phyloP scores from a whole-genome alignment of 805 yeast species.

The Ogataea paradorogensis region DNA sequence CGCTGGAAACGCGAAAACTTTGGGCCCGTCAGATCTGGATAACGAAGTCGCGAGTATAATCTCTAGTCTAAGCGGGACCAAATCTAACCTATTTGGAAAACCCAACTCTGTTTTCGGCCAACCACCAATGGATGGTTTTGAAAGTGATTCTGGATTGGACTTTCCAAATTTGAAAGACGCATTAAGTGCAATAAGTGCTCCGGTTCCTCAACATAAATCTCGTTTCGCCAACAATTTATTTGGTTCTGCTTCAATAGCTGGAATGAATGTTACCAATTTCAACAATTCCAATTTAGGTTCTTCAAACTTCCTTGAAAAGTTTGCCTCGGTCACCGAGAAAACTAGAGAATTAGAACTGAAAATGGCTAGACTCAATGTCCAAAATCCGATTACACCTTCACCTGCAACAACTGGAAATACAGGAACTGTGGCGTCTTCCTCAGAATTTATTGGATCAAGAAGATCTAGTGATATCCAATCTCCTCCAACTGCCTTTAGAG shows the following conservation, averaged over 20 bases:
- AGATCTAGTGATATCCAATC: constrained; percentile 48
- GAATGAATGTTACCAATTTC: constrained; percentile 36
- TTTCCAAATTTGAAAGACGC: constrained; percentile 29
- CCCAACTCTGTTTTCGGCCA: constrained; percentile 24
- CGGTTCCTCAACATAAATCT: constrained; percentile 30
- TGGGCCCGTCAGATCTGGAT: constrained; percentile 19
- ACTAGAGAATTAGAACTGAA: constrained; percentile 62
- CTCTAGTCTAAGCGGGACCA: constrained; percentile 30
- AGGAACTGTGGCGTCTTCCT: constrained; percentile 15
- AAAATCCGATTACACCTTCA: background rate
- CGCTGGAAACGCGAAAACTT: constrained; percentile 21
- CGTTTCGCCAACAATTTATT: constrained; percentile 40
- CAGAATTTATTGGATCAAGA: constrained; percentile 41
- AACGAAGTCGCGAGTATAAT: constrained; percentile 35
- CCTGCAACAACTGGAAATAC: constrained; percentile 10
- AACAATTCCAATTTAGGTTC: constrained; percentile 28
- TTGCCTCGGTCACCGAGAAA: constrained; percentile 63
- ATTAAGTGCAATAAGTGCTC: constrained; percentile 33
- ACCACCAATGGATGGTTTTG: constrained; percentile 24
- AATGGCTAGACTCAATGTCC: constrained; percentile 38
- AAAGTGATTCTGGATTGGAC: constrained; percentile 34
- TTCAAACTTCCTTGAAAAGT: constrained; percentile 56
- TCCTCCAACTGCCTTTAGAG: constrained; percentile 31
- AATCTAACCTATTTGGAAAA: constrained; percentile 23
- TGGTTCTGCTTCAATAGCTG: constrained; percentile 60